phyloP scores from a whole-genome alignment of 164 flowering plant species.

The Saururus chinensis region DNA sequence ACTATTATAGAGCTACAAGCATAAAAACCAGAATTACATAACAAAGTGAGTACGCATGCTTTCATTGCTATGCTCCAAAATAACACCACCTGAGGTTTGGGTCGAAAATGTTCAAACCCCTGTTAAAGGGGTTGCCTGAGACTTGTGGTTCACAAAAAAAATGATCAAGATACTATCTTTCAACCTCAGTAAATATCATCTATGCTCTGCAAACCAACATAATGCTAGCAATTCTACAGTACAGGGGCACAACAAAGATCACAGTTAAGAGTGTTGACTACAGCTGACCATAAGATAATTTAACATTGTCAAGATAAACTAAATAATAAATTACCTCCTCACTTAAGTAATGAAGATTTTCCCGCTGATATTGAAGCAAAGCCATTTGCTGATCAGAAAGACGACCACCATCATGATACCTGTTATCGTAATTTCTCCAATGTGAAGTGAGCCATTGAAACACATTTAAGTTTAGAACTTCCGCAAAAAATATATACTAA shows the following conservation, averaged over 20 bases:
- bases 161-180: neutral
- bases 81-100: neutral
- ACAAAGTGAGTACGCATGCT: no score
- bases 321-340: slow-evolving; percentile 63
- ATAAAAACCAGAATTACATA: no score
- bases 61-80: neutral
- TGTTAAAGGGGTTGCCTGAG: neutral
- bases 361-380: slow-evolving; percentile 92
- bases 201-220: neutral
- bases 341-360: slow-evolving; percentile 87
- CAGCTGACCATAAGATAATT: neutral
- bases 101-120: neutral
- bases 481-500: no score
- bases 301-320: neutral
- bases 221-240: neutral
- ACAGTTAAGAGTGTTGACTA: neutral
- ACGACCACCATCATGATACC: slow-evolving; percentile 91
- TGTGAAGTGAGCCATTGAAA: neutral
- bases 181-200: neutral
- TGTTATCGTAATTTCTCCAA: slow-evolving; percentile 11
- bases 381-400: slow-evolving; percentile 99
- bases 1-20: no score
- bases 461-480: neutral
- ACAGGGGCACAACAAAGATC: neutral
- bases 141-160: neutral